phyloP scores from a whole-genome alignment of 495 filamentous ascomycete genomes.

The Penicillium atrosanguineum region DNA sequence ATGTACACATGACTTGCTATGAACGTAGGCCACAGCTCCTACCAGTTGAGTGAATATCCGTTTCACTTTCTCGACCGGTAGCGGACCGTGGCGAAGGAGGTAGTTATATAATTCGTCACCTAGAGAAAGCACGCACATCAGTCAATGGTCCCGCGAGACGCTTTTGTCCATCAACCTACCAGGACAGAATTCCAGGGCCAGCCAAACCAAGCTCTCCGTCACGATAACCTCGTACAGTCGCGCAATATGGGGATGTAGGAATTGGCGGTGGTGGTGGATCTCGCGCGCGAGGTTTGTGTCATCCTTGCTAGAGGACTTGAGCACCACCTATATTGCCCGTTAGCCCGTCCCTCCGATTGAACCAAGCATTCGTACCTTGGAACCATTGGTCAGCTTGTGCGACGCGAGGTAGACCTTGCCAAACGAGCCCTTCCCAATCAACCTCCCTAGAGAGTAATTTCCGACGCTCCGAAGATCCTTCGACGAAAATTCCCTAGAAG shows the following conservation, averaged over 20 bases:
- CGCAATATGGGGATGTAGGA: conserved; percentile 96
- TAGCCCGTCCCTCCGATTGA: not conserved
- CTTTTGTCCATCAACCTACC: conserved; percentile 52
- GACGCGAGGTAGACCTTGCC: conserved; percentile 96
- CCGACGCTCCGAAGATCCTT: conserved; percentile 88
- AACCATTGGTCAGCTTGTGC: conserved; percentile 97
- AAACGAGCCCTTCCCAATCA: conserved; percentile 97
- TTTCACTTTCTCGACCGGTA: conserved; percentile 86
- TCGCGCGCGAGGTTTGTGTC: conserved; percentile 94
- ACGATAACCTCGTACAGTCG: conserved; percentile 97
- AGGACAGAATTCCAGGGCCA: conserved; percentile 95
- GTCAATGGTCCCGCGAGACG: not conserved
- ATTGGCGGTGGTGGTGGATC: conserved; percentile 97
- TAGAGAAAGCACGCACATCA: conserved; percentile 28
- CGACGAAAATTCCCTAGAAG: conserved; percentile 83
- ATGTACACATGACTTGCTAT: conserved; percentile 93
- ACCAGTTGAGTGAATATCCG: conserved; percentile 95
- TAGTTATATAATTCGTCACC: conserved; percentile 98
- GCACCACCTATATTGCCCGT: conserved; percentile 68
- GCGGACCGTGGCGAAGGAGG: conserved; percentile 77
- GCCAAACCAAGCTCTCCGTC: conserved; percentile 90
- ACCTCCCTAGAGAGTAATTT: conserved; percentile 85
- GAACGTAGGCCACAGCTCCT: conserved; percentile 92
- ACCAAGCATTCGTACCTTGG: conserved; percentile 64
- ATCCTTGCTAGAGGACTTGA: conserved; percentile 95